Evolutionary conservation across 768 basidiomycete species (phyloP).

Genomic region (Trametes meyenii): DNA sequence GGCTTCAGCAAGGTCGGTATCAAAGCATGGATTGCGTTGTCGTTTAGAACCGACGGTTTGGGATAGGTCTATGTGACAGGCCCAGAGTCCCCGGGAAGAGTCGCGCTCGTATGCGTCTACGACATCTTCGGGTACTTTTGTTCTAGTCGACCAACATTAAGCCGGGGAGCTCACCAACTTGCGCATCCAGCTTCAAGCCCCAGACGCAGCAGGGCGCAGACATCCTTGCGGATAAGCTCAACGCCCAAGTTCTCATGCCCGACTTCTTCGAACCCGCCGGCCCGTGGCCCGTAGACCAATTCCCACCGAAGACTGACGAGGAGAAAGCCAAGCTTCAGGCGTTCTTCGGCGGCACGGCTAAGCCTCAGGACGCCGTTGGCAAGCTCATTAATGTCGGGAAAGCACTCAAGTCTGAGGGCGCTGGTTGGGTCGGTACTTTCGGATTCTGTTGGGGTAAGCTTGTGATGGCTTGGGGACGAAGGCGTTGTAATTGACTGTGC

Average conservation of each 20-base stretch:
- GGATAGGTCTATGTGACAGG: conserved; percentile 52
- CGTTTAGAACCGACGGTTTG: neutral
- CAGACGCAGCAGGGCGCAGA: conserved; percentile 70
- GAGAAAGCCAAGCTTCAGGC: conserved; percentile 54
- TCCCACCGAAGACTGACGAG: conserved; percentile 56
- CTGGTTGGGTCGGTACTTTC: conserved; percentile 49
- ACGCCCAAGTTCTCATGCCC: conserved; percentile 64
- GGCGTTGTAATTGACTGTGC: neutral
- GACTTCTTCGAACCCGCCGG: conserved; percentile 62
- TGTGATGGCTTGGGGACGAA: neutral
- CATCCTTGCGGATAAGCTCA: conserved; percentile 54
- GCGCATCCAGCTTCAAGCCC: conserved; percentile 49
- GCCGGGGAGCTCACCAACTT: neutral
- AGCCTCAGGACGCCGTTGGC: conserved; percentile 40
- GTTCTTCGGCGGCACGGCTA: conserved; percentile 62
- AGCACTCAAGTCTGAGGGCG: conserved; percentile 45
- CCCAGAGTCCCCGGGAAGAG: conserved; percentile 44
- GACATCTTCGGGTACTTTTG: conserved; percentile 61
- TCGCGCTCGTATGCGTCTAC: conserved; percentile 58
- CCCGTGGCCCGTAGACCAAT: conserved; percentile 51
- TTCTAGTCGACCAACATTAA: neutral
- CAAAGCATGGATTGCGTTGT: neutral
- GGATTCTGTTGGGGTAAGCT: conserved; percentile 60
- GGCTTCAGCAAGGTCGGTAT: conserved; percentile 44
- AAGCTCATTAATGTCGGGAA: conserved; percentile 48